Evolutionary conservation across 1,284 basidiomycete species (phyloP).

Genomic region (Trichosporon inkin): DNA sequence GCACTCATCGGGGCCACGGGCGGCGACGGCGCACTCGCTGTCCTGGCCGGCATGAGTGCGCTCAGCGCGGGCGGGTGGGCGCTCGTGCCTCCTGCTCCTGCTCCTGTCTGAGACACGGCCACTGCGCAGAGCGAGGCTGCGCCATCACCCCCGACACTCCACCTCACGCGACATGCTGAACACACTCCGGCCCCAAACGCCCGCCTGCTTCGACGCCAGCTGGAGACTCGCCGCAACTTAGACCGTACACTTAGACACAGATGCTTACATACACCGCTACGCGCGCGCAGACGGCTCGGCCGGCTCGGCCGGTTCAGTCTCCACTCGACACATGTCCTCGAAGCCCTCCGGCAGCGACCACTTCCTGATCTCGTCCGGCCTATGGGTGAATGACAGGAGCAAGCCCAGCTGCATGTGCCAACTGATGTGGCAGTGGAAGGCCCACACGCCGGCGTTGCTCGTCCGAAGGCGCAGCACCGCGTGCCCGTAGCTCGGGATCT

Average conservation of each 20-base stretch:
- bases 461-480: conserved; percentile 28
- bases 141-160: too few species aligned
- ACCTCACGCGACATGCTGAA: too few species aligned
- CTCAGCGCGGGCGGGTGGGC: not conserved
- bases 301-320: not conserved
- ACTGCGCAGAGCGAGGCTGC: too few species aligned
- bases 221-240: too few species aligned
- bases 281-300: too few species aligned
- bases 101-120: too few species aligned
- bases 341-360: conserved; percentile 10
- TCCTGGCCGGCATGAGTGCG: not conserved
- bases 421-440: conserved; percentile 33
- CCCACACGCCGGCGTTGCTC: conserved; percentile 30
- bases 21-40: not conserved
- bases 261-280: too few species aligned
- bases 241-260: too few species aligned
- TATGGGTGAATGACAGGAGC: conserved; percentile 17
- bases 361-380: conserved; percentile 15
- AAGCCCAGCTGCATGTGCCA: conserved; percentile 29
- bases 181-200: too few species aligned
- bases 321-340: conserved; percentile 7
- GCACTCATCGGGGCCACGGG: conserved; percentile 50
- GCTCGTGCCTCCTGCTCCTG: not conserved
- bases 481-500: conserved; percentile 27
- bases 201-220: too few species aligned